Conservation (phyloP, 2,329 filamentous ascomycete species). For the Dothideomycetes sp. region DNA sequence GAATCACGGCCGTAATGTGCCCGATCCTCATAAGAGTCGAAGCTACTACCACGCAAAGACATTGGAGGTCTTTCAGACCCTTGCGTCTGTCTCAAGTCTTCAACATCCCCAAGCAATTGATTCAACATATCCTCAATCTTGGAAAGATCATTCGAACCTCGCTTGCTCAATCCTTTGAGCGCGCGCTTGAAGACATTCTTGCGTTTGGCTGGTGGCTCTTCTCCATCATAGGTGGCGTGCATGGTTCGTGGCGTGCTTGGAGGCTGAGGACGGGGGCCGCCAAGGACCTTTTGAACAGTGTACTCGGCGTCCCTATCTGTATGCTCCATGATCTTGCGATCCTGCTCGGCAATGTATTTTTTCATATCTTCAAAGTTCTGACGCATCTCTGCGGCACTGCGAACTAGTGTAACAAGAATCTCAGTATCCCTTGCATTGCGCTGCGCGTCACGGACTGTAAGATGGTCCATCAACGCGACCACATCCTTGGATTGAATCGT, state of each 20-base stretch:
- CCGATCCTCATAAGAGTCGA: slow-evolving; percentile 64
- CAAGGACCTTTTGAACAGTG: slow-evolving; percentile 70
- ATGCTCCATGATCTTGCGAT: slow-evolving; percentile 77
- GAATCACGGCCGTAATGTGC: slow-evolving; percentile 58
- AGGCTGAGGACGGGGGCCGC: slow-evolving; percentile 69
- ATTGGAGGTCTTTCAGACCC: slow-evolving; percentile 18
- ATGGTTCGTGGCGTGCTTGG: slow-evolving; percentile 43
- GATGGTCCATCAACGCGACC: slow-evolving; percentile 93
- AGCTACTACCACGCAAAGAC: slow-evolving; percentile 34
- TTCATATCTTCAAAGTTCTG: slow-evolving; percentile 95
- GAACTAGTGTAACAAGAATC: slow-evolving; percentile 86
- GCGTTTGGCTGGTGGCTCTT: slow-evolving; percentile 63
- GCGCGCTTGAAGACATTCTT: slow-evolving; percentile 90
- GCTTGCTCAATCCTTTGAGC: slow-evolving; percentile 80
- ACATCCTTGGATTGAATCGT: slow-evolving; percentile 94
- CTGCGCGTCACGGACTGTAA: slow-evolving; percentile 94
- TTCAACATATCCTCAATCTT: slow-evolving; percentile 87
- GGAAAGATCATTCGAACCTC: slow-evolving; percentile 76
- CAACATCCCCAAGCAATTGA: slow-evolving; percentile 84
- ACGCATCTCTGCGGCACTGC: slow-evolving; percentile 92
- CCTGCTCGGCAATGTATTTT: slow-evolving; percentile 80
- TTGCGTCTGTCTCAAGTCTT: slow-evolving; percentile 45
- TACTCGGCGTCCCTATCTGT: slow-evolving; percentile 83
- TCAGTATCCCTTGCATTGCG: slow-evolving; percentile 93
- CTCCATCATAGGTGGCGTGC: slow-evolving; percentile 39